A percentile compares a stretch with the other conserved stretches of the same genome.
These are phyloP conservation scores for Inonotus obliquus DNA, from an alignment of 1,284 basidiomycete genomes.

Conservation along the genomic window DNA sequence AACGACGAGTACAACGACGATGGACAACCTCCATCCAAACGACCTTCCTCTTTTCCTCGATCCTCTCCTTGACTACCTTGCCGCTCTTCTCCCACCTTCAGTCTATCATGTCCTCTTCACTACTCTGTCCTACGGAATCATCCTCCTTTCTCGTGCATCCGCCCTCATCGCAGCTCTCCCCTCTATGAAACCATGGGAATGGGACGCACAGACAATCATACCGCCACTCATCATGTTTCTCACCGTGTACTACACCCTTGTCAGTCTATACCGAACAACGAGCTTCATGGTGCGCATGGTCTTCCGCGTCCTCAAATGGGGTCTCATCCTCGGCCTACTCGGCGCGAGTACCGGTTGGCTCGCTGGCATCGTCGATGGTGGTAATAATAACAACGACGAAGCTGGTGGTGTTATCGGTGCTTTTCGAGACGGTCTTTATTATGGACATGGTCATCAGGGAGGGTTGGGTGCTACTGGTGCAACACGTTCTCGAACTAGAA, in stretches of 20 bases:
- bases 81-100: constrained; percentile 49
- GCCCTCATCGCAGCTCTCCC: constrained; percentile 43
- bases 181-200: constrained; percentile 48
- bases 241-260: constrained; percentile 65
- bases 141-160: constrained; percentile 45
- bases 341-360: constrained; percentile 50
- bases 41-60: constrained; percentile 37
- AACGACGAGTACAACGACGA: constrained; percentile 16
- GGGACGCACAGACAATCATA: constrained; percentile 61
- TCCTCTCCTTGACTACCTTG: constrained; percentile 49
- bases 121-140: constrained; percentile 49
- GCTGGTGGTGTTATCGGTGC: constrained; percentile 23
- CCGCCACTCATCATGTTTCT: constrained; percentile 70
- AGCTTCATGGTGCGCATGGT: constrained; percentile 63
- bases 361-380: constrained; percentile 31
- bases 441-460: not conserved
- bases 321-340: constrained; percentile 48
- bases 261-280: constrained; percentile 71
- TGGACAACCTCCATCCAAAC: constrained; percentile 29
- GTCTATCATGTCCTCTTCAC: constrained; percentile 47
- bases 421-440: not conserved
- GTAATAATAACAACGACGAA: constrained; percentile 29
- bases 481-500: constrained; percentile 1
- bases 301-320: constrained; percentile 74
- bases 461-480: not conserved